These are phyloP conservation scores for Capsicum chinense DNA, from an alignment of 257 asterid species.

Conservation along the genomic window DNA sequence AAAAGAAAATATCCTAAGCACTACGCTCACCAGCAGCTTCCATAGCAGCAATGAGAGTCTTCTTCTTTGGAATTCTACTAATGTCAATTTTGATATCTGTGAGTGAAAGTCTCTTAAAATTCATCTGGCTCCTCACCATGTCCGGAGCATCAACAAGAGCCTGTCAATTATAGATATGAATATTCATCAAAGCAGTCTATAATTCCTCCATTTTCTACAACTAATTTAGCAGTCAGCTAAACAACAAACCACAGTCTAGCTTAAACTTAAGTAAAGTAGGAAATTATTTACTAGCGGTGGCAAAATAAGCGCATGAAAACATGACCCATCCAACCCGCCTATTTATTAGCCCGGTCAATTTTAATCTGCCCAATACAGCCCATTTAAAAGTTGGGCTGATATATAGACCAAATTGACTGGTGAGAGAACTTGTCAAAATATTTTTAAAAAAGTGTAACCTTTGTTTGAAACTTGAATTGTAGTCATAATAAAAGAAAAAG, in stretches of 20 bases:
- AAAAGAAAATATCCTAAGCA: background rate
- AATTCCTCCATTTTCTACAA: background rate
- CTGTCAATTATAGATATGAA: conserved; percentile 7
- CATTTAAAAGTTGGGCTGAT: no score
- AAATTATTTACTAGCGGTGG: background rate
- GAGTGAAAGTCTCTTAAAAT: conserved; percentile 39
- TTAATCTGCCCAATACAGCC: no score
- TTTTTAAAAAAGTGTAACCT: background rate
- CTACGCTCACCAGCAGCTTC: conserved; percentile 42
- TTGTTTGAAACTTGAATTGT: background rate
- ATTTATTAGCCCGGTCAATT: background rate
- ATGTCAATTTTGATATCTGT: conserved; percentile 42
- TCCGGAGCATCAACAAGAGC: conserved; percentile 44
- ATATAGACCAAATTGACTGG: background rate
- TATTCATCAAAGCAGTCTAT: background rate
- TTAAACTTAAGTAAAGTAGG: background rate
- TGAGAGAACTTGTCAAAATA: background rate
- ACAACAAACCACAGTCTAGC: background rate
- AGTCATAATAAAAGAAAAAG: background rate
- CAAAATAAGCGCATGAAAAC: background rate
- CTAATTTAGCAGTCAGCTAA: background rate
- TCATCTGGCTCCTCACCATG: conserved; percentile 40
- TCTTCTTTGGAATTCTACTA: conserved; percentile 38
- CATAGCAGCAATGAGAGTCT: conserved; percentile 40
- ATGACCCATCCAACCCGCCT: background rate